These are phyloP conservation scores for Oryza officinalis DNA, from an alignment of 176 grass and related monocot genomes.

Conservation along the genomic window DNA sequence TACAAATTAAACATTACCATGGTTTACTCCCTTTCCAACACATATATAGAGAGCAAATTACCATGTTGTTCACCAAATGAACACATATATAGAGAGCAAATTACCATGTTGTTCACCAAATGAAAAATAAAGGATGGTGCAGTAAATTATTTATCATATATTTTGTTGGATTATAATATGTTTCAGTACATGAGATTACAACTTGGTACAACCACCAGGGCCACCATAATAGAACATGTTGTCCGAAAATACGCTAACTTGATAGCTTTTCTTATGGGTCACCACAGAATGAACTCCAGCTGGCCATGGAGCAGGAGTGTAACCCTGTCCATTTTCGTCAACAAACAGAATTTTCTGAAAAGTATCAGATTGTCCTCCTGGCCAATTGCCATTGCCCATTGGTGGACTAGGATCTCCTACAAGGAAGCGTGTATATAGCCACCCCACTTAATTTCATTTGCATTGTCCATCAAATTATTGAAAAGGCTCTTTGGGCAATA, in stretches of 20 bases:
- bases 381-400: slow-evolving; percentile 8
- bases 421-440: background rate
- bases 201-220: background rate
- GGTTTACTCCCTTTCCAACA: too few relatives aligned
- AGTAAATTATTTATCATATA: too few relatives aligned
- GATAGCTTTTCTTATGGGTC: background rate
- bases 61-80: too few relatives aligned
- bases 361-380: background rate
- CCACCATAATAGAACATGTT: background rate
- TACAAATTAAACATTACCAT: too few relatives aligned
- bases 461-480: background rate
- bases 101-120: too few relatives aligned
- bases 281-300: background rate
- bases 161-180: too few relatives aligned
- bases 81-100: too few relatives aligned
- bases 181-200: too few relatives aligned
- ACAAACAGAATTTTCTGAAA: background rate
- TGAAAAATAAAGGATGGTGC: too few relatives aligned
- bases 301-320: background rate
- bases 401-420: background rate
- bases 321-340: background rate
- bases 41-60: too few relatives aligned
- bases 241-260: background rate
- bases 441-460: background rate
- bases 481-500: slow-evolving; percentile 12